Conservation (phyloP, 495 filamentous ascomycete species). For the Penicillium subrubescens region DNA sequence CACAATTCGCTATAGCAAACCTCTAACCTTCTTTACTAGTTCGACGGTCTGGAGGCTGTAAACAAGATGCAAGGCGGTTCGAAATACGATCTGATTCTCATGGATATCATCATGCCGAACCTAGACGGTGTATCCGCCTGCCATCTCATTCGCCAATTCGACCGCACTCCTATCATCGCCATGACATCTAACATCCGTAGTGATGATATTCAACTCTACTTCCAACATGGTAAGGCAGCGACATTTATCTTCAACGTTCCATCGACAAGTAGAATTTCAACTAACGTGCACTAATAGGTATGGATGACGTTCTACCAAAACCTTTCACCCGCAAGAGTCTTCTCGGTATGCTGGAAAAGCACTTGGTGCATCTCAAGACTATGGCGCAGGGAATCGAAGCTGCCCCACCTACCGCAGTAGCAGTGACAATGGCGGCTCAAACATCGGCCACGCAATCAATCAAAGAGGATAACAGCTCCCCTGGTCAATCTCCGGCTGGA, state of each 20-base stretch:
- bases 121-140: conserved; percentile 94
- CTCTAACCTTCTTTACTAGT: conserved; percentile 47
- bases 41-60: conserved; percentile 89
- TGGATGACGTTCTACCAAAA: conserved; percentile 97
- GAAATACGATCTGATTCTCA: conserved; percentile 91
- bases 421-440: conserved; percentile 53
- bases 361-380: conserved; percentile 76
- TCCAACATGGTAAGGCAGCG: conserved; percentile 79
- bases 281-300: conserved; percentile 60
- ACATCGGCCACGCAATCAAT: conserved; percentile 61
- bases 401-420: conserved; percentile 44
- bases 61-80: conserved; percentile 82
- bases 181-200: conserved; percentile 99
- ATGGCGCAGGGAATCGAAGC: conserved; percentile 58
- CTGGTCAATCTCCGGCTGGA: conserved; percentile 72
- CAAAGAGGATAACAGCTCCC: conserved; percentile 84
- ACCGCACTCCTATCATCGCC: conserved; percentile 88
- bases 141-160: conserved; percentile 88
- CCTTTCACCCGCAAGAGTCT: conserved; percentile 97
- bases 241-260: conserved; percentile 25
- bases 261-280: conserved; percentile 15
- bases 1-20: neutral
- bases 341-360: conserved; percentile 85
- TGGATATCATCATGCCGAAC: conserved; percentile 99
- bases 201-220: conserved; percentile 97